phyloP scores from a whole-genome alignment of 2,329 filamentous ascomycete species.

The Endoconidiophora laricicola region DNA sequence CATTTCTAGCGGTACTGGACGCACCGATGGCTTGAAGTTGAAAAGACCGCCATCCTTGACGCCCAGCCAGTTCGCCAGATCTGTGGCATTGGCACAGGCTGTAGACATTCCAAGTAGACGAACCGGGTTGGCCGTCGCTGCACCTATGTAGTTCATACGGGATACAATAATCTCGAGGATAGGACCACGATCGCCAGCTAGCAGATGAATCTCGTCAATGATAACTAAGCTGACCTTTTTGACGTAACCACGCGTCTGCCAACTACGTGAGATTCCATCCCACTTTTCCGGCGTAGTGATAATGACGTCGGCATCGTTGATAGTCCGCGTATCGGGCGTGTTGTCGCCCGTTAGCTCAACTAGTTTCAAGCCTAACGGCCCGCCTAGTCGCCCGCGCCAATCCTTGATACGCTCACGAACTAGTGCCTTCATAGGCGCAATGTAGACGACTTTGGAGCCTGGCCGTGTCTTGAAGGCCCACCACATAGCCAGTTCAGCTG shows the following conservation, averaged over 20 bases:
- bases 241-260: constrained; percentile 95
- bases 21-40: constrained; percentile 94
- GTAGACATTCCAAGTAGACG: constrained; percentile 97
- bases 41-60: constrained; percentile 79
- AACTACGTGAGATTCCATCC: constrained; percentile 97
- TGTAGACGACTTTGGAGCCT: constrained; percentile 95
- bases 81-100: constrained; percentile 86
- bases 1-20: constrained; percentile 86
- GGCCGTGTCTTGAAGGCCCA: constrained; percentile 93
- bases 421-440: constrained; percentile 97
- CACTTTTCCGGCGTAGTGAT: constrained; percentile 99
- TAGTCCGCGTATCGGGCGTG: constrained; percentile 89
- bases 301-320: constrained; percentile 90
- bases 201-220: constrained; percentile 92
- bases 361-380: constrained; percentile 70
- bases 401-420: constrained; percentile 93
- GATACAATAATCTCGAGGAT: constrained; percentile 95
- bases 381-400: constrained; percentile 69
- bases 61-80: constrained; percentile 90
- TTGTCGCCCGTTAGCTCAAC: constrained; percentile 96
- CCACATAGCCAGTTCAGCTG: constrained; percentile 96
- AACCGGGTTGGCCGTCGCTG: constrained; percentile 77
- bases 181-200: constrained; percentile 91
- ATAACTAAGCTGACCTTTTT: constrained; percentile 90
- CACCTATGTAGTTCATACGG: constrained; percentile 96